Evolutionary conservation across 2,329 filamentous ascomycete genomes (phyloP).

Genomic region (Penicillium sp.): DNA sequence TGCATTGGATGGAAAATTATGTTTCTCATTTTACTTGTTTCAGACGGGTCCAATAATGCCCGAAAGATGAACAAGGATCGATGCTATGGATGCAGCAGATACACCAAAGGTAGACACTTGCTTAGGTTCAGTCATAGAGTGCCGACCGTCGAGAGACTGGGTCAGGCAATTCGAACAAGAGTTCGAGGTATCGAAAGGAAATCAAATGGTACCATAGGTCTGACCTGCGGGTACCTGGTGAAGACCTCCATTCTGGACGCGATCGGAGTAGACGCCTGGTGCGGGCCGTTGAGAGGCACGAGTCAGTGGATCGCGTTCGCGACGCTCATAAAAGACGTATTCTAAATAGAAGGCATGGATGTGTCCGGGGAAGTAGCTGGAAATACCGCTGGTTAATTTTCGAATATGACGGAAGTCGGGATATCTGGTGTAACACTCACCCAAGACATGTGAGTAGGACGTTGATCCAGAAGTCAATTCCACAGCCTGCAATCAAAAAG

Average conservation of each 20-base stretch:
- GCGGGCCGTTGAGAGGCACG: constrained; percentile 24
- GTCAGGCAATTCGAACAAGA: no score
- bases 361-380: constrained; percentile 71
- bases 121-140: not conserved
- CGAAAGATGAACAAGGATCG: not conserved
- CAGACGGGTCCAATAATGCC: not conserved
- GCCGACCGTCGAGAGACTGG: not conserved
- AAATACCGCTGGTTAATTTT: constrained; percentile 3
- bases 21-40: not conserved
- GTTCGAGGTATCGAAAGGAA: not conserved
- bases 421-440: constrained; percentile 36
- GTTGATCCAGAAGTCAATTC: constrained; percentile 64
- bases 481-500: constrained; percentile 63
- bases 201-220: constrained; percentile 28
- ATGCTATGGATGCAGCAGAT: constrained; percentile 2
- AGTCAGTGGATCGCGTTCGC: constrained; percentile 24
- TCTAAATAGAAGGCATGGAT: constrained; percentile 79
- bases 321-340: constrained; percentile 77
- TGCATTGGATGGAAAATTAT: not conserved
- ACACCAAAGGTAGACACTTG: not conserved
- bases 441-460: constrained; percentile 65
- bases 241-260: constrained; percentile 40
- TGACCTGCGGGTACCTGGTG: constrained; percentile 1
- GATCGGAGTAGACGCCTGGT: constrained; percentile 42
- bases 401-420: not conserved